These are phyloP conservation scores for Talaromyces verruculosus DNA, from an alignment of 2,329 filamentous ascomycete species.

Conservation along the genomic window DNA sequence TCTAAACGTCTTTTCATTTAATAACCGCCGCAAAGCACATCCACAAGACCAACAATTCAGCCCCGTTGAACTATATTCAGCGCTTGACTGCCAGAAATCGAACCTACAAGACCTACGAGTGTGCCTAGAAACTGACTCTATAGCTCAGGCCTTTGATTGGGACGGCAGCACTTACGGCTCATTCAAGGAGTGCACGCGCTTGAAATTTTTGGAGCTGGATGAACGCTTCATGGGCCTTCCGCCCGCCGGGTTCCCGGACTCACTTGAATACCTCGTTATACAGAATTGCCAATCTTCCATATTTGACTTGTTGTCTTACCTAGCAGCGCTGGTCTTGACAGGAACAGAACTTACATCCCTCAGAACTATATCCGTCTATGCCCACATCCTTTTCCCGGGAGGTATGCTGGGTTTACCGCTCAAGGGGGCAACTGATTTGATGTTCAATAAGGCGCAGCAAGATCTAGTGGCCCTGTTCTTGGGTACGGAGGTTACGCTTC, in stretches of 20 bases:
- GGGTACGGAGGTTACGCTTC: neutral
- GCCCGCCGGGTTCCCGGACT: neutral
- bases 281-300: conserved; percentile 6
- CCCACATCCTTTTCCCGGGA: conserved; percentile 6
- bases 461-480: neutral
- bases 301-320: neutral
- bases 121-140: neutral
- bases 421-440: neutral
- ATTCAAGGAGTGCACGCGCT: neutral
- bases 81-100: conserved; percentile 5
- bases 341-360: conserved; percentile 1
- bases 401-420: conserved; percentile 7
- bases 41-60: neutral
- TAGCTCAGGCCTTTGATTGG: neutral
- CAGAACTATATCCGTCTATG: neutral
- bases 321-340: neutral
- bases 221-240: neutral
- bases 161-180: neutral
- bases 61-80: neutral
- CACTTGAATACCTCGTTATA: conserved; percentile 1
- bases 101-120: neutral
- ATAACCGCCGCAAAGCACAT: neutral
- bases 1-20: conserved; percentile 6
- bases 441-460: neutral
- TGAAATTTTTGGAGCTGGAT: conserved; percentile 1